A percentile compares a stretch with the other conserved stretches of the same genome.
Evolutionary conservation across 139 green algal species (phyloP).

Genomic region (Nannochloris sp.): DNA sequence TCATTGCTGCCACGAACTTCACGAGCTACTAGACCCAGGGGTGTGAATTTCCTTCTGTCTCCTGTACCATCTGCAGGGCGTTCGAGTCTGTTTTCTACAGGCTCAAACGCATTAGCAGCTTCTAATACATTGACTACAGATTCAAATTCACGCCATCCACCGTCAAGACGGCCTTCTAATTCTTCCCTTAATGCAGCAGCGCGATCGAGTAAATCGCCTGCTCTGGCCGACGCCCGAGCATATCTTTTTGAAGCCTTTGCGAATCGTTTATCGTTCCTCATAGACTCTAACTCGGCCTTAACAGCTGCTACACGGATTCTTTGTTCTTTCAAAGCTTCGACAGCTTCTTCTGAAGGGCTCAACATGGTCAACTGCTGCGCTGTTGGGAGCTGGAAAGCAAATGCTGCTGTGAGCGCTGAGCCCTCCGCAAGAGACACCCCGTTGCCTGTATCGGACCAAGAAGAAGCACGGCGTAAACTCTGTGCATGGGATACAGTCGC

Average conservation of each 20-base stretch:
- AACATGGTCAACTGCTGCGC: not conserved
- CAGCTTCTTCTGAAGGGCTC: not conserved
- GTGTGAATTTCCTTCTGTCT: conserved; percentile 9
- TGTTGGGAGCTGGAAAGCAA: not conserved
- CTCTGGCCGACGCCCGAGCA: conserved; percentile 3
- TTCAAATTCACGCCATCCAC: conserved; percentile 47
- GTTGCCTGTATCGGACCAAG: not conserved
- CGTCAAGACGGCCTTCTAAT: conserved; percentile 16
- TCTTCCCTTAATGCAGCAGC: conserved; percentile 22
- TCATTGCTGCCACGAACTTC: conserved; percentile 73
- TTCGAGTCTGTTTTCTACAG: not conserved
- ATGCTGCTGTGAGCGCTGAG: conserved; percentile 11
- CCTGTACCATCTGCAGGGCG: not conserved
- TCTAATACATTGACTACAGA: conserved; percentile 47
- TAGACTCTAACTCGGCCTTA: conserved; percentile 5
- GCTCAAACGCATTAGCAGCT: conserved; percentile 33
- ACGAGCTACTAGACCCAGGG: conserved; percentile 60
- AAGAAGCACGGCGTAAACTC: not conserved
- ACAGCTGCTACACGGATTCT: conserved; percentile 19
- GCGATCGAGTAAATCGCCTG: conserved; percentile 20
- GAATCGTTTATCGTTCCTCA: conserved; percentile 16
- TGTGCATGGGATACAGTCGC: not conserved
- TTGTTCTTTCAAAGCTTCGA: conserved; percentile 20
- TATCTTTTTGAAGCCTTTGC: conserved; percentile 7
- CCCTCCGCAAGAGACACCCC: conserved; percentile 8